Conservation (phyloP, 2,329 filamentous ascomycete genomes). For the Ophiostoma tasmaniense region DNA sequence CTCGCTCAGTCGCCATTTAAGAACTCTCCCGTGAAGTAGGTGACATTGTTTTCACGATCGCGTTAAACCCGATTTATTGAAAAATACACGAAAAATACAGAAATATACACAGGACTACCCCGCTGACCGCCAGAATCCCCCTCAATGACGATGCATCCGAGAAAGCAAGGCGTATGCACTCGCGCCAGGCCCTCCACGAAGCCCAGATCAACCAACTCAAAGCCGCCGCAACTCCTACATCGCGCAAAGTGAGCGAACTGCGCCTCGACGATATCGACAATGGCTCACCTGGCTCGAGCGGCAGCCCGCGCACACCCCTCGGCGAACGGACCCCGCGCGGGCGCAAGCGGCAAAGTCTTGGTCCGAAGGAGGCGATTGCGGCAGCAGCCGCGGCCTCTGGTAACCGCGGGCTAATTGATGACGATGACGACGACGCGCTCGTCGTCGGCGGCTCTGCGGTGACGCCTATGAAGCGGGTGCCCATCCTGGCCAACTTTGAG, state of each 20-base stretch:
- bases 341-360: slow-evolving; percentile 18
- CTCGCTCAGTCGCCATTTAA: slow-evolving; percentile 46
- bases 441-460: slow-evolving; percentile 56
- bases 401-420: slow-evolving; percentile 4
- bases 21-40: slow-evolving; percentile 51
- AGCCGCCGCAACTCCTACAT: slow-evolving; percentile 59
- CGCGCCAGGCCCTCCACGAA: slow-evolving; percentile 79
- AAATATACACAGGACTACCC: not conserved
- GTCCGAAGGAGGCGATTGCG: slow-evolving; percentile 26
- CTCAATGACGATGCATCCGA: slow-evolving; percentile 93
- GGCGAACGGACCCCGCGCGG: slow-evolving; percentile 35
- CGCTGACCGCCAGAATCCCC: slow-evolving; percentile 57
- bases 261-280: slow-evolving; percentile 52
- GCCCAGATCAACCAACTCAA: slow-evolving; percentile 88
- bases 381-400: slow-evolving; percentile 11
- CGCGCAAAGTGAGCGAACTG: slow-evolving; percentile 50
- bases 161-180: slow-evolving; percentile 79
- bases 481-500: slow-evolving; percentile 94
- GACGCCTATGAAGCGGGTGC: slow-evolving; percentile 90
- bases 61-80: not conserved
- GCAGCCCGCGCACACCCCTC: slow-evolving; percentile 42
- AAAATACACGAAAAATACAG: not conserved
- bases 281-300: slow-evolving; percentile 38
- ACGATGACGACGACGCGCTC: slow-evolving; percentile 46
- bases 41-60: not conserved